These are phyloP conservation scores for Sporothrix pseudoabietina DNA, from an alignment of 2,329 filamentous ascomycete species.

Conservation along the genomic window DNA sequence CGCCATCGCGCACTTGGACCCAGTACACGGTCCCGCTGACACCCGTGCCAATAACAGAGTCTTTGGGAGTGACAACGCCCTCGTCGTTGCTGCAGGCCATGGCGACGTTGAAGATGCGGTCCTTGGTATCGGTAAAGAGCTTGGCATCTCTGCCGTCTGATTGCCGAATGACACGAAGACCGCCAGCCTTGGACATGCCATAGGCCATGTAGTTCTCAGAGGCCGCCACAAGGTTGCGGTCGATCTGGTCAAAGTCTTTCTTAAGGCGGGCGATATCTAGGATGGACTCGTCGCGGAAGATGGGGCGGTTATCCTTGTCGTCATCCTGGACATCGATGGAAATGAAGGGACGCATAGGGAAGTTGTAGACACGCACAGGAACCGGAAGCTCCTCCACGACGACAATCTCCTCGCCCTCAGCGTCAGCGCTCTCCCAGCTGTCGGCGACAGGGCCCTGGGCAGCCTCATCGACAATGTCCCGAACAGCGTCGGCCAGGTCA, in stretches of 20 bases:
- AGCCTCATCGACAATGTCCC: slow-evolving; percentile 57
- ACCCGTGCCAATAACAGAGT: slow-evolving; percentile 88
- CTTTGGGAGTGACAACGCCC: slow-evolving; percentile 60
- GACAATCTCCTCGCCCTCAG: slow-evolving; percentile 63
- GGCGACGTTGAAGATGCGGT: slow-evolving; percentile 92
- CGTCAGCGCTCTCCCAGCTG: slow-evolving; percentile 87
- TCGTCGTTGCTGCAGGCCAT: slow-evolving; percentile 70
- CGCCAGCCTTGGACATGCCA: slow-evolving; percentile 88
- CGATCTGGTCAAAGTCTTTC: slow-evolving; percentile 97
- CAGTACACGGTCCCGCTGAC: slow-evolving; percentile 98
- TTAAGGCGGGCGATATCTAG: slow-evolving; percentile 93
- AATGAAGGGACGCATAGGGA: slow-evolving; percentile 95
- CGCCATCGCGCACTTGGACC: slow-evolving; percentile 74
- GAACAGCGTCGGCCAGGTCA: slow-evolving; percentile 54
- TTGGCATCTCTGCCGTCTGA: slow-evolving; percentile 90
- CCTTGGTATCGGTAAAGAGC: slow-evolving; percentile 86
- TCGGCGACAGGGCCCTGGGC: slow-evolving; percentile 70
- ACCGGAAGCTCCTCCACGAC: slow-evolving; percentile 65
- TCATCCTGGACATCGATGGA: slow-evolving; percentile 73
- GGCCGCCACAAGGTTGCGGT: slow-evolving; percentile 87
- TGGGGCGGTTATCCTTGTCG: slow-evolving; percentile 57
- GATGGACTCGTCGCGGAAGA: slow-evolving; percentile 76
- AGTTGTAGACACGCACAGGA: slow-evolving; percentile 83
- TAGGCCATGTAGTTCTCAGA: slow-evolving; percentile 92
- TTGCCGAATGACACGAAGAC: slow-evolving; percentile 90